These are phyloP conservation scores for Diplodia intermedia DNA, from an alignment of 2,329 filamentous ascomycete species.

Conservation along the genomic window DNA sequence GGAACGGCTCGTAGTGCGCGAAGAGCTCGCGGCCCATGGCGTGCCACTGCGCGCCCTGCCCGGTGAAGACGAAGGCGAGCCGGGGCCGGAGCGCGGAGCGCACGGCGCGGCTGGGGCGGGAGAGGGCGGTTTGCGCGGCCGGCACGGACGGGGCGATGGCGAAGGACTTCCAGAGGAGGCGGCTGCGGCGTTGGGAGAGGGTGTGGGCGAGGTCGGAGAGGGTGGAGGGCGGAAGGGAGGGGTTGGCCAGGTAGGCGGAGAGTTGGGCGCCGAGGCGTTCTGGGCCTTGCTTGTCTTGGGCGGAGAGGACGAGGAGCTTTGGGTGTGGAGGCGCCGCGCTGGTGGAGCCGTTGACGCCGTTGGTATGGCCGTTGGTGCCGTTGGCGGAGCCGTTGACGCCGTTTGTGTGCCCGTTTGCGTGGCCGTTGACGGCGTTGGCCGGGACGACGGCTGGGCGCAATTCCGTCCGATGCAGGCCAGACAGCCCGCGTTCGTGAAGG, in stretches of 20 bases:
- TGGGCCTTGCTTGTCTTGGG: constrained; percentile 12
- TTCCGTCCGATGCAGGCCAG: neutral
- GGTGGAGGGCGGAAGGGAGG: neutral
- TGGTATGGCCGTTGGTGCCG: too few species aligned
- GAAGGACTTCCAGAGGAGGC: neutral
- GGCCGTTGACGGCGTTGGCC: constrained; percentile 2
- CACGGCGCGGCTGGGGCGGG: neutral
- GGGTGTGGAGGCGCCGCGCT: neutral
- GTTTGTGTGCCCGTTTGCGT: constrained; percentile 29
- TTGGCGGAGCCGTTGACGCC: too few species aligned
- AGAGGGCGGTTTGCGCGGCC: neutral
- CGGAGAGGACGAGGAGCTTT: constrained; percentile 9
- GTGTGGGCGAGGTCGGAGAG: constrained; percentile 11
- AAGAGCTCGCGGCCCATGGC: constrained; percentile 32
- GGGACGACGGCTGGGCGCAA: neutral
- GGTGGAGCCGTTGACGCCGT: constrained; percentile 13
- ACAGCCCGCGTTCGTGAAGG: constrained; percentile 1
- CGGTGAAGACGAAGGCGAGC: constrained; percentile 40
- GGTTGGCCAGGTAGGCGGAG: constrained; percentile 22
- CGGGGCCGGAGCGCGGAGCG: constrained; percentile 10
- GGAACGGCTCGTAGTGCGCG: neutral
- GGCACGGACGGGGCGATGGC: neutral
- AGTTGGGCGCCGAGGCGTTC: neutral
- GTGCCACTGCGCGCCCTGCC: constrained; percentile 42
- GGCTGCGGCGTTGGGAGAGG: constrained; percentile 1